Conservation (phyloP, 2,329 filamentous ascomycete genomes). For the Biscogniauxia mediterranea region DNA sequence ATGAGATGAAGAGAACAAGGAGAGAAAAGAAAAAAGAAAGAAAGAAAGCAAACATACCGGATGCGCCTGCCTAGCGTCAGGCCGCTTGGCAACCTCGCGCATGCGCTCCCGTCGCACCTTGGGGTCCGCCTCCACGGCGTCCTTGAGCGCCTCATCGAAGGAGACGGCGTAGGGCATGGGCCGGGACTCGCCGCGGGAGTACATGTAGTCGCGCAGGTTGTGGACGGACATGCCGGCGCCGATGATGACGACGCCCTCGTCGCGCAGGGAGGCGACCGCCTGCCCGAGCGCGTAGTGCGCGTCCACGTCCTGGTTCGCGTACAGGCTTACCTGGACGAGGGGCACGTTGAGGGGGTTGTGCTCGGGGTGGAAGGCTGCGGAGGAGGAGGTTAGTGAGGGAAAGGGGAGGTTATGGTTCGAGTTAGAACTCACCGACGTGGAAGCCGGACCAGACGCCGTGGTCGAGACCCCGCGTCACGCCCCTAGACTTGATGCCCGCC, state of each 20-base stretch:
- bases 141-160: slow-evolving; percentile 68
- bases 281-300: slow-evolving; percentile 67
- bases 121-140: slow-evolving; percentile 54
- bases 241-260: slow-evolving; percentile 66
- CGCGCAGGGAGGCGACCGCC: slow-evolving; percentile 63
- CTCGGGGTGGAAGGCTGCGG: slow-evolving; percentile 57
- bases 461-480: slow-evolving; percentile 64
- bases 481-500: slow-evolving; percentile 58
- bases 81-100: slow-evolving; percentile 38
- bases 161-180: slow-evolving; percentile 57
- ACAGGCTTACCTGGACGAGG: slow-evolving; percentile 71
- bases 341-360: slow-evolving; percentile 63
- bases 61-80: slow-evolving; percentile 47
- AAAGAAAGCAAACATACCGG: slow-evolving; percentile 30
- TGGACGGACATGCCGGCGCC: slow-evolving; percentile 75
- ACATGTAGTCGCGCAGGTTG: slow-evolving; percentile 58
- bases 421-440: slow-evolving; percentile 38
- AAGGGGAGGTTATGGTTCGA: not conserved
- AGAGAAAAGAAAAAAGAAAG: not conserved
- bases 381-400: not conserved
- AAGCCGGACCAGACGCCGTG: slow-evolving; percentile 76
- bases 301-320: slow-evolving; percentile 60
- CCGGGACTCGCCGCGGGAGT: slow-evolving; percentile 40
- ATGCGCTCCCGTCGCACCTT: slow-evolving; percentile 39
- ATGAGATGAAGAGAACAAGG: not conserved